Evolutionary conservation across 768 basidiomycete species (phyloP), one percentile per base, ranked within the genome.

Genomic region (Xerocomus brunneocitrinus): DNA sequence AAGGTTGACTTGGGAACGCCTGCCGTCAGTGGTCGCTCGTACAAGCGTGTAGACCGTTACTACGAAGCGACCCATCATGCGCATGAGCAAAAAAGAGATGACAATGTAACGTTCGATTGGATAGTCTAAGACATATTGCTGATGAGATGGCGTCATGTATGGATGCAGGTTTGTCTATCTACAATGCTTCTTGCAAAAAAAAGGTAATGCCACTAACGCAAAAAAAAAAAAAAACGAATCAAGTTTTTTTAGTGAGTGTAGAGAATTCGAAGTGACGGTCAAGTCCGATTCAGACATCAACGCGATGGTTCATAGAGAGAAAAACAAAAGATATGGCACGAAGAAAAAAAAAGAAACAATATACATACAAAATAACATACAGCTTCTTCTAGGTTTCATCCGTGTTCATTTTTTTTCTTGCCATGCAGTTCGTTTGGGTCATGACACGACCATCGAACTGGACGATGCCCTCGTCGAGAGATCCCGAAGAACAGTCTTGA

Each of bases 401-500:
- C 57, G 38, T 39, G 38, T 39, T 19, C 38, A 19, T 36, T 36
- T 40, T 48, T 53, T 50, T 31, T 47, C 9, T 41, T 38, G n/a
- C 36, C 9, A 40, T 9, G 36, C n/a, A 27, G 16, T 44, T 47
- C 47, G 47, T 54, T 31, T 12, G 30, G 38, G 38, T 66, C 57
- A 67, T 51, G 49, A 54, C 14, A 49, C 19, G 1, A 47, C 27
- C 46, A 28, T 52, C 41, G 58, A 13, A 13, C 48, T 45, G 34
- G 59, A 22, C 16, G 57, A 52, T 8, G 54, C 45, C 19, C 47
- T 57, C 32, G 46, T 55, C 38, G 80, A 79, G 43, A 82, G 76
- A 47, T 83, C 80, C 39, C 78, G 74, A 14, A 85, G 74, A 28
- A 81, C 82, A 47, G 82, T 84, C 58, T 80, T 83, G 54, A 88